Evolutionary conservation across 257 asterid species (phyloP), one percentile per base, ranked within the genome.

Genomic region (Ilex aquifolium): DNA sequence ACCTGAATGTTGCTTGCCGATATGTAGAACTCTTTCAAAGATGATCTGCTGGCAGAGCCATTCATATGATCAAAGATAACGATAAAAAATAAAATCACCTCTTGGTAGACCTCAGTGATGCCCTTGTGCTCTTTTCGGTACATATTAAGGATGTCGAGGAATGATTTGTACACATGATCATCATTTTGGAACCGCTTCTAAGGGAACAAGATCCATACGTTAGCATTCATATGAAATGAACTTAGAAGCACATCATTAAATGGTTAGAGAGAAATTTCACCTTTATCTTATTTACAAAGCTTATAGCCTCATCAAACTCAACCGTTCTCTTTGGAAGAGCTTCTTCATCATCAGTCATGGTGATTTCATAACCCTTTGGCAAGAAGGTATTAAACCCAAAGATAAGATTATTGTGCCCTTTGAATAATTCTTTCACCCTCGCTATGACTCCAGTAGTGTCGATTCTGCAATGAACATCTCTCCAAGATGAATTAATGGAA

Each of bases 301-400:
- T 84, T 63, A 93, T 88, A 67, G 99, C 99, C 74, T 93, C 97
- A 51, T 87, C 97, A 74, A 88, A 88, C 79, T 93, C 96, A 39
- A 93, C 99, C 0, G 94, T 87, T 82, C 81, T 87, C 80, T 86
- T 93, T 15, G 94, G 92, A 55, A 84, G 91, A 71, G 90, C 88
- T 66, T 85, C 97, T 59, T 90, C 97, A 69, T 76, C 96, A 3
- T 87, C 97, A 27, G 82, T 84, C 52, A 85, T 85, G 65, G 97
- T 93, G 63, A 93, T 93, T 79, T 93, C 99, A 74, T 81, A 90
- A 54, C 96, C 99, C 83, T 87, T 90, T 27, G 99, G 99, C 73
- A 93, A 81, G 88, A 93, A 93, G 72, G 99, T 90, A 70, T 93
- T 93, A 72, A 93, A 93, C 66, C 99, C 99, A 68, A 88, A 96